Base-by-base conservation (phyloP, 2,329 filamentous ascomycete genomes). In the Harringtonia lauricola region DNA sequence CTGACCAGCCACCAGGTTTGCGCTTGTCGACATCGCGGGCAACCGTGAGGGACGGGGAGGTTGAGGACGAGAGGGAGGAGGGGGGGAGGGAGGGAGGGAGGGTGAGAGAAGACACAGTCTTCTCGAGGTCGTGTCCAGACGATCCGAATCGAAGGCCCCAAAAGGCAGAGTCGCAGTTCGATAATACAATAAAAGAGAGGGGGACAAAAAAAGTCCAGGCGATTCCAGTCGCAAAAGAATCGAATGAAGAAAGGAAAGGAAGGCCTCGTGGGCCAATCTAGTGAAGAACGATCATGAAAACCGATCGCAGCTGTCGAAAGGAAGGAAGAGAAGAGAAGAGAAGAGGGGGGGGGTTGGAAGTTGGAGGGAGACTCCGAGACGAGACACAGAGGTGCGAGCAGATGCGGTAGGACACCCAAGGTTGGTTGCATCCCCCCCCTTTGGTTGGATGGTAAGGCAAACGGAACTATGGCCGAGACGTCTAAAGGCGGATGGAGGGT, bases 1-100 rank as follows among this genome's bases (percentile, higher is more conserved):
- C 47, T 66, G 65, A 55, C 69, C 66, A 54, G 59, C 57, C 50
- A 63, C 64, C 56, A 71, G 64, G 55, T 58, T 62, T 44, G 61
- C 53, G 47, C 55, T 62, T 29, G 59, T 58, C 45, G 64, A 65
- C 70, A 74, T 73, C 46, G 51, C 60, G 21, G 28, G 19, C 24
- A 26, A 10, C 10, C 24, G 24, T 18, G n/a, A n/a, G n/a, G n/a
- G n/a, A n/a, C n/a, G n/a, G n/a, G n/a, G n/a, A n/a, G n/a, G n/a
- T n/a, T n/a, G n/a, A n/a, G n/a, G n/a, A n/a, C n/a, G n/a, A n/a
- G n/a, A n/a, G n/a, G n/a, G n/a, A n/a, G n/a, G 33, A 24, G 17
- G 34, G 22, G 18, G 10, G 13, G 19, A 3, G 14, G 17, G 6
- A 19, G 34, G 30, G n/a, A 29, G 33, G 30, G 18, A 24, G n/a